phyloP scores from a whole-genome alignment of 805 yeast genomes.

The Komagataella phaffii region DNA sequence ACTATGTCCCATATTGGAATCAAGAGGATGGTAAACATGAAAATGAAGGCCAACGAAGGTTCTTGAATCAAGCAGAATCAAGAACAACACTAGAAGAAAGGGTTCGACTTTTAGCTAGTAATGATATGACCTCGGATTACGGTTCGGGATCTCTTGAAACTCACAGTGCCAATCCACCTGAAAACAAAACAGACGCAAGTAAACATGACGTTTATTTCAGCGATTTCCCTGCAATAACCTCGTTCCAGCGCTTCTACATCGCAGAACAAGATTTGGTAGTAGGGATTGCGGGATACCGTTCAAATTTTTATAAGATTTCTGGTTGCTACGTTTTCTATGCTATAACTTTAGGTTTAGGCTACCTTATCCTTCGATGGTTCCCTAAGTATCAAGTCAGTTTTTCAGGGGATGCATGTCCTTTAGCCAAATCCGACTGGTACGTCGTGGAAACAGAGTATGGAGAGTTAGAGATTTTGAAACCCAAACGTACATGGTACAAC shows the following conservation, averaged over 20 bases:
- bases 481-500: slow-evolving; percentile 50
- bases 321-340: slow-evolving; percentile 42
- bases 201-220: slow-evolving; percentile 31
- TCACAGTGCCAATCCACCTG: slow-evolving; percentile 1
- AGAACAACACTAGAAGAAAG: background rate
- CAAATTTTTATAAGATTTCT: slow-evolving; percentile 29
- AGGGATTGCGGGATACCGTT: slow-evolving; percentile 83
- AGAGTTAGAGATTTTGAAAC: slow-evolving; percentile 49
- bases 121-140: background rate
- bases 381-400: slow-evolving; percentile 62
- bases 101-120: background rate
- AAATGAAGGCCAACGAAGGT: slow-evolving; percentile 1
- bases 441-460: slow-evolving; percentile 92
- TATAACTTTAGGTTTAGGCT: slow-evolving; percentile 58
- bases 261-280: slow-evolving; percentile 93
- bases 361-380: slow-evolving; percentile 70
- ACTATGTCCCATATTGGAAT: slow-evolving; percentile 69
- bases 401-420: slow-evolving; percentile 50
- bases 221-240: slow-evolving; percentile 24
- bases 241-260: slow-evolving; percentile 73
- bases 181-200: slow-evolving; percentile 4
- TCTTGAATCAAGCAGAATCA: background rate
- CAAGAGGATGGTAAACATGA: slow-evolving; percentile 30
- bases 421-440: slow-evolving; percentile 84
- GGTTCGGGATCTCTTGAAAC: background rate